Base-by-base conservation (phyloP, 352 stramenopile genomes). In the Phytophthora brassicae region DNA sequence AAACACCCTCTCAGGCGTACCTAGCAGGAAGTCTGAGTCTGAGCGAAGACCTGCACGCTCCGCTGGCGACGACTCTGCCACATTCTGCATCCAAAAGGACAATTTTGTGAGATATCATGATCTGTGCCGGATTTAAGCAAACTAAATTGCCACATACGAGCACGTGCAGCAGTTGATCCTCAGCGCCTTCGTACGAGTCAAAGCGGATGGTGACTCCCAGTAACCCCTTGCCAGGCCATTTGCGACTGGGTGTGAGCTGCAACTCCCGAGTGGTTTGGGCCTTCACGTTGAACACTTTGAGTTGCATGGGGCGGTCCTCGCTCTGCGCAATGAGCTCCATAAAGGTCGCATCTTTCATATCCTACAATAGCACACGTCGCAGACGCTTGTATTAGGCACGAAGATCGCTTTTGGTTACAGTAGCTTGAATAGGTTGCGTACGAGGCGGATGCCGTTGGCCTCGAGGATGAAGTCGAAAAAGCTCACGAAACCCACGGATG, bases 401-500 rank as follows among this genome's bases (percentile, higher is more conserved):
- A 36, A 36, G 29, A 7, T 7, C 29, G 29, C 29, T 36, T 36
- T n/a, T n/a, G n/a, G n/a, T 31, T 31, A 8, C 26, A 31, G 4
- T 31, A 31, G 26, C 26, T 31, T 31, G 26, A 8, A 8, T n/a
- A 16, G 4, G 5, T 14, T 13, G 35, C 49, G 14, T 64, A 75
- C 67, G 75, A 90, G 60, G 77, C 80, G 89, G 83, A 97, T 88
- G 75, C 73, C 68, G 59, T 99, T 97, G 45, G 88, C 93, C 23
- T 93, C 93, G 17, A 99, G 83, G 57, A 99, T 97, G 75, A 99
- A 99, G 79, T 99, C 97, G 56, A 99, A 98, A 72, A 99, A 99
- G 58, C 81, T 96, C 29, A 99, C 95, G 33, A 99, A 92, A 41
- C 96, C 96, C 19, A 94, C 95, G 17, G 75, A 68, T 16, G 84